phyloP scores from a whole-genome alignment of 1,284 basidiomycete species.

The Tilletia walkeri region DNA sequence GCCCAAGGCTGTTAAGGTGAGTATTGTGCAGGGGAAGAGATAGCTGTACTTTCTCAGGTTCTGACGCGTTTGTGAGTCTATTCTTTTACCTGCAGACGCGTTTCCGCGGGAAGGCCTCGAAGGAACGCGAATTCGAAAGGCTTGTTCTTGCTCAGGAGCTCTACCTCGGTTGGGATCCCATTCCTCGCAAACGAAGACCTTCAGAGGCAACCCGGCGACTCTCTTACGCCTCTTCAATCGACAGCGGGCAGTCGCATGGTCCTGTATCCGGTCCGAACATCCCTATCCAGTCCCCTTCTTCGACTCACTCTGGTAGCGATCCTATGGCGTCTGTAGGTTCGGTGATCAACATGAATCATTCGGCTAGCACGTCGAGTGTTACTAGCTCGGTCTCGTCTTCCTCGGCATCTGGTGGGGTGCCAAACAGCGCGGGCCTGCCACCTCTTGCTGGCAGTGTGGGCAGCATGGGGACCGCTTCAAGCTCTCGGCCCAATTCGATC shows the following conservation, averaged over 20 bases:
- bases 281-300: slow-evolving; percentile 19
- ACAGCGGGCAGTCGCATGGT: slow-evolving; percentile 12
- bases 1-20: slow-evolving; percentile 16
- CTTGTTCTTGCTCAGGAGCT: slow-evolving; percentile 56
- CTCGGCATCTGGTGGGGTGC: not conserved
- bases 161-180: slow-evolving; percentile 12
- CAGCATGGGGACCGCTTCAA: slow-evolving; percentile 20
- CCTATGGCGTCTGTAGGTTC: slow-evolving; percentile 19
- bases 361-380: slow-evolving; percentile 20
- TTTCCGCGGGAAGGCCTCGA: slow-evolving; percentile 23
- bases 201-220: slow-evolving; percentile 20
- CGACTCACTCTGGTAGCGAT: slow-evolving; percentile 22
- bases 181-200: slow-evolving; percentile 18
- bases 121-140: slow-evolving; percentile 38
- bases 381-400: slow-evolving; percentile 20
- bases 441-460: slow-evolving; percentile 7
- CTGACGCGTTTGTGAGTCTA: not conserved
- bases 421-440: not conserved
- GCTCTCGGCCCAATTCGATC: slow-evolving; percentile 10
- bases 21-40: not conserved
- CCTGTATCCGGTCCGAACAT: slow-evolving; percentile 23
- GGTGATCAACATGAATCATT: not conserved
- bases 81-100: not conserved
- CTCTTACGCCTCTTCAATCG: slow-evolving; percentile 24
- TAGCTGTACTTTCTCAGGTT: not conserved